Conservation (phyloP, 495 filamentous ascomycete genomes). For the Amphirosellinia nigrospora region DNA sequence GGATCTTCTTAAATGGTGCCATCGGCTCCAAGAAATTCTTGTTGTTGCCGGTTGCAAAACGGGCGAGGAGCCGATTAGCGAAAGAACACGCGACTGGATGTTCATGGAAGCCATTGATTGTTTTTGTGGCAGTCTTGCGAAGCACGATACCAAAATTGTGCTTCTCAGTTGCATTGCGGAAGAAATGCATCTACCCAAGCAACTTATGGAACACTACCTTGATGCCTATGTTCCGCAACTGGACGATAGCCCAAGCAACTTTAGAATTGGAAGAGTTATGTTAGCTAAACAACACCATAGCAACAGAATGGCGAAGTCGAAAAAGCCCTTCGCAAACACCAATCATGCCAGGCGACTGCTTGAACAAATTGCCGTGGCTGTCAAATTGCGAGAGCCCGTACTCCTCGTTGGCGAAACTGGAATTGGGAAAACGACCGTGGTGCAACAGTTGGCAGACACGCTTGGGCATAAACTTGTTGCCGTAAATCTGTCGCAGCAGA, state of each 20-base stretch:
- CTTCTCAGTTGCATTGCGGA: conserved; percentile 76
- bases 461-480: conserved; percentile 83
- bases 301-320: conserved; percentile 51
- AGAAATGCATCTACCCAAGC: conserved; percentile 81
- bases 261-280: conserved; percentile 72
- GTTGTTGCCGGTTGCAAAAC: conserved; percentile 65
- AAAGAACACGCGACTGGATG: conserved; percentile 78
- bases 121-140: conserved; percentile 81
- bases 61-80: conserved; percentile 74
- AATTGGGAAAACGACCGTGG: conserved; percentile 94
- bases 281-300: conserved; percentile 54
- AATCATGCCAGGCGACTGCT: conserved; percentile 71
- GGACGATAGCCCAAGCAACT: conserved; percentile 58
- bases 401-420: conserved; percentile 97
- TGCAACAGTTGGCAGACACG: conserved; percentile 87
- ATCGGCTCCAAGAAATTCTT: conserved; percentile 68
- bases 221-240: conserved; percentile 69
- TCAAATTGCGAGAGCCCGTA: conserved; percentile 84
- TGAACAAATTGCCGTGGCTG: conserved; percentile 83
- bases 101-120: conserved; percentile 90
- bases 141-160: conserved; percentile 61
- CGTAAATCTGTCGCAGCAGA: conserved; percentile 96
- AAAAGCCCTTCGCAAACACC: conserved; percentile 74
- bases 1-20: conserved; percentile 90
- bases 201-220: conserved; percentile 74